Evolutionary conservation across 768 basidiomycete genomes (phyloP), one percentile per base, ranked within the genome.

Genomic region (Amanita subjunquillea): DNA sequence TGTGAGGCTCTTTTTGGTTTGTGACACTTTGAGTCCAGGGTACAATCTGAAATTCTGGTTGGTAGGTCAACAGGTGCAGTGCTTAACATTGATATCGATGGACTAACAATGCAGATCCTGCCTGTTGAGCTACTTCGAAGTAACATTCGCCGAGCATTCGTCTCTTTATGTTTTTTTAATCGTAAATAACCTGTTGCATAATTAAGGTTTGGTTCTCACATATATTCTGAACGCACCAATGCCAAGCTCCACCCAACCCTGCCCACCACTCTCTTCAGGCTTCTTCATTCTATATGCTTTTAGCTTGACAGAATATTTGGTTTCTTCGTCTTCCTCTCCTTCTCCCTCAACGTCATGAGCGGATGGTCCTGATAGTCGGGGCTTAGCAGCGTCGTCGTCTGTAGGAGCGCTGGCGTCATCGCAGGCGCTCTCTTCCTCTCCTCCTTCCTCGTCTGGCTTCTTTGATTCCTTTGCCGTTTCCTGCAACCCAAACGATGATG

Each of bases 241-340:
- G 45, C 89, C 88, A 50, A 86, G 60, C 54, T 85, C 83, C 23
- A 66, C 71, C 87, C 87, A 90, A 29, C 73, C 72, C 38, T 63
- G 65, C 56, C 54, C 74, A 63, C 55, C 65, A 23, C 60, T 62
- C 39, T 76, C 75, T 10, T 72, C 68, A 13, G 69, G 65, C 65
- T 78, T 81, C 55, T 67, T 67, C 62, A 89, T 59, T 61, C 75
- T 77, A 61, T 71, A 87, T 23, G 82, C 80, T 63, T 85, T 89
- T 45, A 78, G 66, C 63, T 72, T 79, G 45, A 79, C 70, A 42
- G 70, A 66, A 63, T 85, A 73, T 27, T 68, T 67, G 3, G 85
- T 89, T 54, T 80, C 80, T 60, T 91, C 89, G 38, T 83, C 75
- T 62, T 91, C 85, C 67, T 91, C 89, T 27, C 89, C 89, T 59